A percentile compares a stretch with the other conserved stretches of the same genome.
Evolutionary conservation across 2,329 filamentous ascomycete species (phyloP).

Genomic region (Ophioceras dolichostomum): DNA sequence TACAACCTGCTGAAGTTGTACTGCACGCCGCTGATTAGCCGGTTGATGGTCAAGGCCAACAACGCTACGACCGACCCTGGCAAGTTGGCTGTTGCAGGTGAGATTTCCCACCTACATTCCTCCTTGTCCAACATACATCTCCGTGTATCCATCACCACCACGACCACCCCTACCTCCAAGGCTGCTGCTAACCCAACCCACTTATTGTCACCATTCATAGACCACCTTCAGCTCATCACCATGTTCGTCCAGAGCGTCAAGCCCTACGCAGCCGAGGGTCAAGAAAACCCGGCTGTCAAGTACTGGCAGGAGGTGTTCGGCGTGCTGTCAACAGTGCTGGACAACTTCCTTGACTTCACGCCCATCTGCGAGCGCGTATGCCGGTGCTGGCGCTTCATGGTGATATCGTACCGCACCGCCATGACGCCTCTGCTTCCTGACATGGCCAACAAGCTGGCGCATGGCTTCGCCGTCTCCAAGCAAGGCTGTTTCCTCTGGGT

Average conservation of each 20-base stretch:
- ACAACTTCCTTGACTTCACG: slow-evolving; percentile 73
- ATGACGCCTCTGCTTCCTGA: slow-evolving; percentile 75
- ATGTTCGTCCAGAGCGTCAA: slow-evolving; percentile 71
- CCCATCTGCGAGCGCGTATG: slow-evolving; percentile 91
- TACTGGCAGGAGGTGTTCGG: slow-evolving; percentile 95
- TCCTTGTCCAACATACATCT: neutral
- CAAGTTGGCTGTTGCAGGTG: slow-evolving; percentile 76
- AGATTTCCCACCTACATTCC: slow-evolving; percentile 12
- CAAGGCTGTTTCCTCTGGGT: slow-evolving; percentile 99
- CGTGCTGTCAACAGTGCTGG: slow-evolving; percentile 72
- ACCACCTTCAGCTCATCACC: slow-evolving; percentile 85
- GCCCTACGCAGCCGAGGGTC: slow-evolving; percentile 58
- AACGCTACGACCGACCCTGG: slow-evolving; percentile 70
- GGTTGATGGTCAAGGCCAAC: slow-evolving; percentile 79
- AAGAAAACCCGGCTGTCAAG: slow-evolving; percentile 82
- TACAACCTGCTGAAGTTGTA: slow-evolving; percentile 84
- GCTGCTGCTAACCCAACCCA: too few relatives aligned
- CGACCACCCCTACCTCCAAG: too few relatives aligned
- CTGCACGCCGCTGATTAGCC: slow-evolving; percentile 78
- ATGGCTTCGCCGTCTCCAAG: slow-evolving; percentile 70
- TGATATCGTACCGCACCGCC: slow-evolving; percentile 85
- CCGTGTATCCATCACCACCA: too few relatives aligned
- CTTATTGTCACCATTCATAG: slow-evolving; percentile 31
- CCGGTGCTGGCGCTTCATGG: slow-evolving; percentile 92
- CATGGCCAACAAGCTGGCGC: slow-evolving; percentile 74